Percentiles rank a stretch among this genome's conserved stretches.
Evolutionary conservation across 352 stramenopile genomes (phyloP).

Genomic region (Phytopythium delawarense): DNA sequence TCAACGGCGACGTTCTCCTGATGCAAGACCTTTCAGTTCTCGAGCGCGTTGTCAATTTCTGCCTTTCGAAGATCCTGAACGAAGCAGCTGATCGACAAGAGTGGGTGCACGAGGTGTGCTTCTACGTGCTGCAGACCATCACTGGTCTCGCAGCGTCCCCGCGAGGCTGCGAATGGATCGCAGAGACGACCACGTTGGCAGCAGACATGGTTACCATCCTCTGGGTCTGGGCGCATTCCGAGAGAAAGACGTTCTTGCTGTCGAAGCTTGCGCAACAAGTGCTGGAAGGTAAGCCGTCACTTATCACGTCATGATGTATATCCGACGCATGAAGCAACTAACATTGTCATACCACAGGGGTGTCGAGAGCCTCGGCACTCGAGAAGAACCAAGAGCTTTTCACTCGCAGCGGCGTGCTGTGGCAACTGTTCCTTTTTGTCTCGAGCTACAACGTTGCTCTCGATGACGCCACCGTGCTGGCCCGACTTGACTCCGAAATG

Average conservation of each 20-base stretch:
- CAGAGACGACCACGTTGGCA: conserved; percentile 49
- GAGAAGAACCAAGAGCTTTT: conserved; percentile 58
- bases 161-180: conserved; percentile 57
- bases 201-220: conserved; percentile 69
- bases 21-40: conserved; percentile 46
- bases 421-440: conserved; percentile 67
- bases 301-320: not conserved
- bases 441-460: conserved; percentile 62
- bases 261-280: conserved; percentile 70
- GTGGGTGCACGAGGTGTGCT: conserved; percentile 44
- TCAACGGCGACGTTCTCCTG: conserved; percentile 47
- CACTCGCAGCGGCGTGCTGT: conserved; percentile 47
- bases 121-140: conserved; percentile 69
- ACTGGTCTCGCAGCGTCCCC: conserved; percentile 56
- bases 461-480: conserved; percentile 43
- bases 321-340: not conserved
- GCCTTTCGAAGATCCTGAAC: conserved; percentile 49
- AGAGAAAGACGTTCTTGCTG: conserved; percentile 35
- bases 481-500: conserved; percentile 32
- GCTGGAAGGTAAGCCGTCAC: conserved; percentile 51
- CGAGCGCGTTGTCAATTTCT: conserved; percentile 69
- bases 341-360: conserved; percentile 19
- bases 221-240: conserved; percentile 69
- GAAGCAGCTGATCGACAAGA: conserved; percentile 24
- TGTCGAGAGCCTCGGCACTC: conserved; percentile 56